Evolutionary conservation across 176 grass and related monocot species (phyloP).

Genomic region (Bothriochloa decipiens): DNA sequence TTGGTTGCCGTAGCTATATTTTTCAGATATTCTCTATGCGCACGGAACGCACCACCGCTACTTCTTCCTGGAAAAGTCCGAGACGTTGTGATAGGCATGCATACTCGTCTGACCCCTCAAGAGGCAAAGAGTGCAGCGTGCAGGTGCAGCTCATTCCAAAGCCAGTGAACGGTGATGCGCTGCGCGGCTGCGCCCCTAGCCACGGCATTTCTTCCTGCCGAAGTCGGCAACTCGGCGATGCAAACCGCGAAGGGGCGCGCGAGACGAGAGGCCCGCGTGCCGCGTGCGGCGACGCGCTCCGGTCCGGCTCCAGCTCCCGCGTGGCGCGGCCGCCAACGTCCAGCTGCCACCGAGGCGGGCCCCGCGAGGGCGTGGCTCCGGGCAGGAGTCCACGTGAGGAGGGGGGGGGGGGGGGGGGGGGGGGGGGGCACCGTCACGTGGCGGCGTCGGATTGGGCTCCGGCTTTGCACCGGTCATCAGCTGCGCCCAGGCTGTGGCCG

Average conservation of each 20-base stretch:
- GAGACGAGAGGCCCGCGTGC: background rate
- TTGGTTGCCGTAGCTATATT: background rate
- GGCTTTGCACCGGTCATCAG: too few species aligned
- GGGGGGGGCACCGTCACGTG: background rate
- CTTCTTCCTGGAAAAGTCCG: background rate
- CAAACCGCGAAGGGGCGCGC: background rate
- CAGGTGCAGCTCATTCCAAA: background rate
- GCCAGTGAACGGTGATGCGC: background rate
- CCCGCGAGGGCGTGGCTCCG: background rate
- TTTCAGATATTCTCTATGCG: background rate
- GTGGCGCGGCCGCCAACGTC: background rate
- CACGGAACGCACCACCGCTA: background rate
- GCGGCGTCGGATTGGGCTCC: background rate
- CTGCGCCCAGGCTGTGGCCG: conserved; percentile 34
- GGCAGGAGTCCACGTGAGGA: conserved; percentile 2
- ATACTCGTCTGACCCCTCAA: background rate
- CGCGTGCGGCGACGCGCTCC: background rate
- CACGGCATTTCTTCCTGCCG: background rate
- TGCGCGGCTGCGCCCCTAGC: too few species aligned
- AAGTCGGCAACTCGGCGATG: background rate
- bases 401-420: too few species aligned
- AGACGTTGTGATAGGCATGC: background rate
- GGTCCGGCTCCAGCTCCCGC: background rate
- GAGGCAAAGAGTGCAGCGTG: background rate
- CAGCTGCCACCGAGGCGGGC: background rate